Evolutionary conservation across 495 filamentous ascomycete genomes (phyloP).

Genomic region (Aspergillus affinis): DNA sequence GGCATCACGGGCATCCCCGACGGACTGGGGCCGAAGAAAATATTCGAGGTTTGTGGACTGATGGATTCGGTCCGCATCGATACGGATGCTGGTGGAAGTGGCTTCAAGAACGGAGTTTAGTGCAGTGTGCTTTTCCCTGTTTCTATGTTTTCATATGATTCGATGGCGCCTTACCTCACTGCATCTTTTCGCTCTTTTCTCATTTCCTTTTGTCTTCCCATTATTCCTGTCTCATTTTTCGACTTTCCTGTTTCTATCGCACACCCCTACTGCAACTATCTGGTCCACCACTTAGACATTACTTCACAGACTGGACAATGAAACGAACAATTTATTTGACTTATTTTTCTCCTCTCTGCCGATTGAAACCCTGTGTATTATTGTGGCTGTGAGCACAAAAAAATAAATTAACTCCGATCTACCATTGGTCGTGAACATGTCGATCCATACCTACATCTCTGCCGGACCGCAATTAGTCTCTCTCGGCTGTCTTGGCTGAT

Average conservation of each 20-base stretch:
- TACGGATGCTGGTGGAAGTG: slow-evolving; percentile 52
- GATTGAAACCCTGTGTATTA: not conserved
- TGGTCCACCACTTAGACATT: not conserved
- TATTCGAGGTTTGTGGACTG: slow-evolving; percentile 61
- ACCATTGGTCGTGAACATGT: not conserved
- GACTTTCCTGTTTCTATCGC: slow-evolving; percentile 11
- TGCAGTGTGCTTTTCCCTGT: not conserved
- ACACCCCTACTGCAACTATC: not conserved
- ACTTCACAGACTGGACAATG: not conserved
- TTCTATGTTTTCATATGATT: not conserved
- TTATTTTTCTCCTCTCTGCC: not conserved
- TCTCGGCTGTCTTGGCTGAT: not conserved
- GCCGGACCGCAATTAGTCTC: not conserved
- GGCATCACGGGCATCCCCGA: slow-evolving; percentile 50
- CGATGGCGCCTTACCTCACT: too few species aligned
- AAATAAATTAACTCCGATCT: not conserved
- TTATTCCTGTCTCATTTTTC: slow-evolving; percentile 12
- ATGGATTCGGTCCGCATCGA: slow-evolving; percentile 58
- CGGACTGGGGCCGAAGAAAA: slow-evolving; percentile 43
- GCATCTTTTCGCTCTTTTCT: not conserved
- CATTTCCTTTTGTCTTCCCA: not conserved
- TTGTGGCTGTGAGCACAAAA: not conserved
- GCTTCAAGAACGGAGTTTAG: slow-evolving; percentile 42
- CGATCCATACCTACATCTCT: not conserved
- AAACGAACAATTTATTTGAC: not conserved